Evolutionary conservation across 2,329 filamentous ascomycete genomes (phyloP), one percentile per base, ranked within the genome.

Genomic region (Dactylellina leptospora): DNA sequence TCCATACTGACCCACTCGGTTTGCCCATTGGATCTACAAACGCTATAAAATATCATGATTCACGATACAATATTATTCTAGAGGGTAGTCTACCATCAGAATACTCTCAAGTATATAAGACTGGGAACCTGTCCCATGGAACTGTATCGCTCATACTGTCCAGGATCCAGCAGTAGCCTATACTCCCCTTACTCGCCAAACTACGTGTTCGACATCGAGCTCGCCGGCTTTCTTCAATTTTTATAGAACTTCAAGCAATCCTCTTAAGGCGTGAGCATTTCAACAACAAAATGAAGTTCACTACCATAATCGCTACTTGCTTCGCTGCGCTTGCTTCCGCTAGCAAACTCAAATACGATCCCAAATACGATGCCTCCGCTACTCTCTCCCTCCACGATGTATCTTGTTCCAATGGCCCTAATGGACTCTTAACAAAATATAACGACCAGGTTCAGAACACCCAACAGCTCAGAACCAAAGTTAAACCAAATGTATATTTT

Each of bases 401-500:
- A 18, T 56, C 66, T 22, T 71, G 66, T 53, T 71, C 66, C n/a
- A 58, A 71, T 20, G 58, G 58, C 33, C 36, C 22, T n/a, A 53
- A 58, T 23, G 66, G 66, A 18, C 53, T 71, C 10, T 11, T 40
- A 16, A 40, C 36, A 4, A 40, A 56, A 42, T 23, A 71, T 51
- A 16, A 71, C 47, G 53, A 33, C 13, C 44, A n/a, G 27, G 36
- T 45, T 27, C 20, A 22, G 13, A 51, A 30, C 20, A 22, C 47
- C 36, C 10, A 28, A 10, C 23, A 58, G 11, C 56, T 71, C 25
- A 45, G 22, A 36, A 10, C 25, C 45, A 71, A 62, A 30, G 56
- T 71, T 10, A 62, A 63, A 33, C 40, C 40, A 51, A 44, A 45
- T 25, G 51, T 56, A 30, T 61, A 83, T 78, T 83, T 88, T 70